Evolutionary conservation across 306 rosid genomes (phyloP), one percentile per base, ranked within the genome.

Genomic region (Acacia acuminata): DNA sequence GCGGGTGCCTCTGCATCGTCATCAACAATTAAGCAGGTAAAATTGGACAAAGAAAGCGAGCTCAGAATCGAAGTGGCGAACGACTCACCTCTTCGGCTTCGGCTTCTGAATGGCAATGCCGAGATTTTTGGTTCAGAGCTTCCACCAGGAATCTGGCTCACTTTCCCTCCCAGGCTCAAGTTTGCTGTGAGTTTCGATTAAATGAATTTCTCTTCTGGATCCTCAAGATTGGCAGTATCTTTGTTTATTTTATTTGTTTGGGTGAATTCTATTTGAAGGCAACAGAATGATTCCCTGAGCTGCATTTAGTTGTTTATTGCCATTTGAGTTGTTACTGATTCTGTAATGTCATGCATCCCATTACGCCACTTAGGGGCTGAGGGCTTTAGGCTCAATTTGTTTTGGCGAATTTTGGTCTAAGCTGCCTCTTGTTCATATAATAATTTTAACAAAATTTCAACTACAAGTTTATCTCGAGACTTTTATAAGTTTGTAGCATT

Each of bases 41-140:
- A 91, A 82, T 73, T 96, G 93, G 98, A 96, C 60, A 83, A 83
- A 81, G 99, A 96, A 88, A 81, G 98, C 79, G 99, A 96, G 79
- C 91, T 96, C 43, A 83, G 99, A 81, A 86, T 96, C 50, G 99
- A 96, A 85, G 99, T 91, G 8, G 90, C 87, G 17, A 76, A 88
- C 80, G 97, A 92, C 15, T 42, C 91, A 3, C 90, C 97, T 70
- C 98, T 93, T 80, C 91, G 92, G 50, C 90, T 95, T 34, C 94
- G 99, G 8, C 87, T 95, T 44, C 90, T 95, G 19, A 88, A 82
- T 25, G 99, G 98, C 61, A 93, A 90, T 10, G 99, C 99, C 3
- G 99, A 95, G 88, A 91, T 95, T 51, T 95, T 89, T 34, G 99
- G 99, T 82, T 84, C 99, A 2, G 98, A 95, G 87, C 96, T 95